phyloP scores from a whole-genome alignment of 345 rosid species.

The Eucalyptus tenuipes region DNA sequence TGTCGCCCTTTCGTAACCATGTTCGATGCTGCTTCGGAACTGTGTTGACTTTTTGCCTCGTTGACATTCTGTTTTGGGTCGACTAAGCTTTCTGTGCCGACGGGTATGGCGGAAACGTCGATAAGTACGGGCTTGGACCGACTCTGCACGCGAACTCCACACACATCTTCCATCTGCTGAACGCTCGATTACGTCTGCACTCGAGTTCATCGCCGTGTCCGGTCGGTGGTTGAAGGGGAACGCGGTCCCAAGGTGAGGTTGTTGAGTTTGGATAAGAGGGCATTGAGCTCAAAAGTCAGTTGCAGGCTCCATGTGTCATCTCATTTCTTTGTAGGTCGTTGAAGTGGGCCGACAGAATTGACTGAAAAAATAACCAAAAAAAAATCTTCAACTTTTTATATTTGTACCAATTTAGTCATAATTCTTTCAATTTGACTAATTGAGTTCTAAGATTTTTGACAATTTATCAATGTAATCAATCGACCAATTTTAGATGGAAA shows the following conservation, averaged over 20 bases:
- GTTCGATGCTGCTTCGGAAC: too few relatives aligned
- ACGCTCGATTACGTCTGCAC: too few relatives aligned
- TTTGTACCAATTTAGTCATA: fast-evolving
- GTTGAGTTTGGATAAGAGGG: background rate
- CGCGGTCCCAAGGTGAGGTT: background rate
- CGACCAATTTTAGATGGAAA: fast-evolving
- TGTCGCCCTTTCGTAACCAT: too few relatives aligned
- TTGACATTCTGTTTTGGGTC: too few relatives aligned
- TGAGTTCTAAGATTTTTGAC: fast-evolving
- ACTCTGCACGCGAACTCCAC: fast-evolving
- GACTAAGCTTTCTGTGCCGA: too few relatives aligned
- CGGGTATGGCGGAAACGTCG: too few relatives aligned
- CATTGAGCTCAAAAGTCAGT: background rate
- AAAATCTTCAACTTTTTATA: fast-evolving
- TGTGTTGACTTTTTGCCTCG: too few relatives aligned
- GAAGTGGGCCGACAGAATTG: background rate
- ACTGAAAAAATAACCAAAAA: too few relatives aligned
- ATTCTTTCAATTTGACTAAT: fast-evolving
- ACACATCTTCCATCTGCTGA: too few relatives aligned
- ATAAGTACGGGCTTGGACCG: fast-evolving
- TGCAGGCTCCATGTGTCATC: too few relatives aligned
- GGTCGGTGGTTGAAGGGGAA: too few relatives aligned
- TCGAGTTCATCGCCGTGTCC: too few relatives aligned
- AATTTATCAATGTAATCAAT: background rate
- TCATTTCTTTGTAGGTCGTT: background rate